These are phyloP conservation scores for Panaeolus papilionaceus DNA, from an alignment of 768 basidiomycete species.

Conservation along the genomic window DNA sequence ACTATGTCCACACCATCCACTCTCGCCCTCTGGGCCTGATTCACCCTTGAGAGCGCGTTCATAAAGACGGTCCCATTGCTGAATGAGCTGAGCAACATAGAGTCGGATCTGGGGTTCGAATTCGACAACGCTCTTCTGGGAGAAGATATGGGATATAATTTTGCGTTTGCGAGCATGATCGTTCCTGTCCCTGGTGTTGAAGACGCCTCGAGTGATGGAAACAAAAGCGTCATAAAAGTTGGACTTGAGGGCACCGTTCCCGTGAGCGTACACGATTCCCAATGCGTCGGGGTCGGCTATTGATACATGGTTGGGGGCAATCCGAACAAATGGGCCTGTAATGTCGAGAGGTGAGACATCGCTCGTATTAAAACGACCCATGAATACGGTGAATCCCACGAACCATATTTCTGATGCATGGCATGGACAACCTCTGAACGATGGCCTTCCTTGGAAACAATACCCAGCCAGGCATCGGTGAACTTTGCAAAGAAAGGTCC, in stretches of 20 bases:
- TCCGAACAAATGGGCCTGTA: constrained; percentile 67
- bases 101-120: constrained; percentile 81
- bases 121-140: constrained; percentile 83
- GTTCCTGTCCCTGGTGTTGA: constrained; percentile 77
- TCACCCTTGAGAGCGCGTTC: constrained; percentile 59
- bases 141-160: constrained; percentile 86
- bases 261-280: constrained; percentile 77
- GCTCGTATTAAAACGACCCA: constrained; percentile 11
- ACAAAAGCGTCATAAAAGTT: constrained; percentile 85
- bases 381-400: constrained; percentile 22
- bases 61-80: constrained; percentile 79
- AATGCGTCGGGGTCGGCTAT: constrained; percentile 82
- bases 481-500: constrained; percentile 77
- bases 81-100: constrained; percentile 64
- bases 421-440: constrained; percentile 78
- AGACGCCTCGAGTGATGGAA: constrained; percentile 72
- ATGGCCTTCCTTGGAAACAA: constrained; percentile 68
- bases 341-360: neutral
- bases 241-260: constrained; percentile 83
- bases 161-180: constrained; percentile 92
- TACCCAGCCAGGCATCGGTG: constrained; percentile 77
- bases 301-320: constrained; percentile 81
- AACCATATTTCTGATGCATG: constrained; percentile 78
- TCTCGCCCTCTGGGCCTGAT: constrained; percentile 66
- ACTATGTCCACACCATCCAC: constrained; percentile 64